Evolutionary conservation across 1,139 yeast species (phyloP).

Genomic region (Hansenula sp.): DNA sequence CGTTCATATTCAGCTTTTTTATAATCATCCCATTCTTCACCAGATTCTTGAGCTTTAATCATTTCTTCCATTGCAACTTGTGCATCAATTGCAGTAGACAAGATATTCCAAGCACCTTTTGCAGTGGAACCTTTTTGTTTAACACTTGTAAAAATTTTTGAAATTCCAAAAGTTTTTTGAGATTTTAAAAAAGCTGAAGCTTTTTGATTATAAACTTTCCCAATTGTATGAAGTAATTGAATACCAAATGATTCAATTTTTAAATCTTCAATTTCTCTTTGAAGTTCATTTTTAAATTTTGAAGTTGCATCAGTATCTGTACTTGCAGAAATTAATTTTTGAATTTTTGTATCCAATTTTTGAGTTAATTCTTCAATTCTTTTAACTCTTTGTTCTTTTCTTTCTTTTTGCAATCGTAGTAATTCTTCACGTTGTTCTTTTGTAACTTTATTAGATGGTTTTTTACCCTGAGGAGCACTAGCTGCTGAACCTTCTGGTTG

Average conservation of each 20-base stretch:
- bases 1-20: conserved; percentile 62
- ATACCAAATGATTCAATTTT: conserved; percentile 82
- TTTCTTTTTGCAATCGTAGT: conserved; percentile 47
- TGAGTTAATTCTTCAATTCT: conserved; percentile 50
- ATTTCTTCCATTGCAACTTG: conserved; percentile 71
- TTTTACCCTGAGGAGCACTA: conserved; percentile 1
- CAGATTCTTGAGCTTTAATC: conserved; percentile 46
- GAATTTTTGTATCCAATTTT: conserved; percentile 41
- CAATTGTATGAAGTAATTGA: conserved; percentile 68
- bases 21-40: conserved; percentile 43
- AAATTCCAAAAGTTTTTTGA: conserved; percentile 66
- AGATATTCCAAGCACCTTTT: conserved; percentile 62
- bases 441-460: conserved; percentile 30
- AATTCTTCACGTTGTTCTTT: conserved; percentile 54
- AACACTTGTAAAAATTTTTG: conserved; percentile 58
- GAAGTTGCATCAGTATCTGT: conserved; percentile 28
- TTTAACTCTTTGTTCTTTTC: conserved; percentile 47
- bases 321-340: conserved; percentile 26
- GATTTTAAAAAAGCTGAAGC: conserved; percentile 50
- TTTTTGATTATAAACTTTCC: conserved; percentile 58
- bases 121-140: conserved; percentile 73
- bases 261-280: conserved; percentile 60
- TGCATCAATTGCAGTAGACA: conserved; percentile 71
- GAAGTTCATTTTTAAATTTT: conserved; percentile 37
- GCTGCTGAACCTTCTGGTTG: conserved; percentile 4